Percentiles rank a stretch among this genome's conserved stretches.
These are phyloP conservation scores for Moricandia arvensis DNA, from an alignment of 345 rosid genomes.

Conservation along the genomic window DNA sequence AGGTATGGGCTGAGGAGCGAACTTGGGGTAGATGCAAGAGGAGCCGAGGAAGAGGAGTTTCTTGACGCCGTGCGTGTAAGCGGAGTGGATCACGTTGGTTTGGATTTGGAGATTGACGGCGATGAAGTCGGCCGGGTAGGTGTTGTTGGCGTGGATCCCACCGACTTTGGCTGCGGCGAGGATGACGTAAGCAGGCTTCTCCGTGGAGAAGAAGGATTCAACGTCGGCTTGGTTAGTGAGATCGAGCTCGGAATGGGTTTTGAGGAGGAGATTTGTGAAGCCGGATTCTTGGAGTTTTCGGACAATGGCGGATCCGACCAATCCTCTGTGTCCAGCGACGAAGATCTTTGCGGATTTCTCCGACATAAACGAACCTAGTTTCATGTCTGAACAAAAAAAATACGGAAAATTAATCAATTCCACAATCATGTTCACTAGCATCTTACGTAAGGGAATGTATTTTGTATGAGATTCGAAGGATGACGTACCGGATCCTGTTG, in stretches of 20 bases:
- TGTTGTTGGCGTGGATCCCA: conserved; percentile 94
- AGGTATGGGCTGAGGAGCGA: conserved; percentile 88
- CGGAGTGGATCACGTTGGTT: conserved; percentile 83
- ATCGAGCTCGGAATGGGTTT: conserved; percentile 78
- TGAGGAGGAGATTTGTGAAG: conserved; percentile 63
- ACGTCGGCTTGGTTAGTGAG: conserved; percentile 79
- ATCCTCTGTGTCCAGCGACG: conserved; percentile 94
- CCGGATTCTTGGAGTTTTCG: conserved; percentile 62
- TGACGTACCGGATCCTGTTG: conserved; percentile 27
- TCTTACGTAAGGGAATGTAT: not conserved
- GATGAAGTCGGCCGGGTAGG: conserved; percentile 95
- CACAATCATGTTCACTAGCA: not conserved
- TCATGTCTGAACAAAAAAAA: conserved; percentile 18
- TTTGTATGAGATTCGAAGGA: not conserved
- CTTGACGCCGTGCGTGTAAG: conserved; percentile 60
- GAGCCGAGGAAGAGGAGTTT: conserved; percentile 90
- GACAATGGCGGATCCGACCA: conserved; percentile 88
- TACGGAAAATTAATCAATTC: not conserved
- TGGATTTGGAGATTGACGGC: conserved; percentile 90
- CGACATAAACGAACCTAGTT: conserved; percentile 48
- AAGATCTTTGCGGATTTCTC: conserved; percentile 78
- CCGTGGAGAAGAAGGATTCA: conserved; percentile 66
- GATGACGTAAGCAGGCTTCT: conserved; percentile 68
- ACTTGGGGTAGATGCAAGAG: conserved; percentile 90
- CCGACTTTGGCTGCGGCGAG: conserved; percentile 97